Evolutionary conservation across 208 protist species (phyloP).

Genomic region (Acanthamoeba castellanii): DNA sequence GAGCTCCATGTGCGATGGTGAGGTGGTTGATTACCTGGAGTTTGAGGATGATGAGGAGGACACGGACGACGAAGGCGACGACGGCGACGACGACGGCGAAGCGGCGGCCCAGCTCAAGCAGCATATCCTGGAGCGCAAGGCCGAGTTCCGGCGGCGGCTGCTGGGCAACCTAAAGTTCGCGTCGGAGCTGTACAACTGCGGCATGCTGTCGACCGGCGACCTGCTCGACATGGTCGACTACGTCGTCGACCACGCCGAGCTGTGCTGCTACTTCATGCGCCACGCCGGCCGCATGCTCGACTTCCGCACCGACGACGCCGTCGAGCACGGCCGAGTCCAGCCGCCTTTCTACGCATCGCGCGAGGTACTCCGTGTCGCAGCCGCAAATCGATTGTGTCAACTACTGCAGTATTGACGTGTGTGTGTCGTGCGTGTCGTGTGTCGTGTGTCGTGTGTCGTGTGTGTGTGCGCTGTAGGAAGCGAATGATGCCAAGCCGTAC

Average conservation of each 20-base stretch:
- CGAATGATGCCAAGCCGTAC: not conserved
- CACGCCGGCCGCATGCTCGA: not conserved
- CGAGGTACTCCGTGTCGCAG: not conserved
- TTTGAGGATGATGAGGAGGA: not conserved
- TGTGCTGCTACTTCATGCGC: not conserved
- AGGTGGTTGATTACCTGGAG: not conserved
- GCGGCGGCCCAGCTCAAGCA: not conserved
- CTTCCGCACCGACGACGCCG: not conserved
- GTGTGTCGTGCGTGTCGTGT: too few relatives aligned
- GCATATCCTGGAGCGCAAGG: not conserved
- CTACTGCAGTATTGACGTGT: too few relatives aligned
- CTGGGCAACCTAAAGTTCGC: not conserved
- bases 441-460: too few relatives aligned
- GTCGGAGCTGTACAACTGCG: not conserved
- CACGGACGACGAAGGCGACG: not conserved
- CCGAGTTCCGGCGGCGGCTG: not conserved
- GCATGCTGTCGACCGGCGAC: not conserved
- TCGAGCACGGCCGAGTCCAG: not conserved
- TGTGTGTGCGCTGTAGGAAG: not conserved
- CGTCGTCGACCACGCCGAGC: not conserved
- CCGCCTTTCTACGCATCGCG: not conserved
- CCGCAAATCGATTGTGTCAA: not conserved
- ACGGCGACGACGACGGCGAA: not conserved
- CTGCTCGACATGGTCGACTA: not conserved
- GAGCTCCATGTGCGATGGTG: not conserved